phyloP scores from a whole-genome alignment of 2,329 filamentous ascomycete species.

The Sporothrix humicola region DNA sequence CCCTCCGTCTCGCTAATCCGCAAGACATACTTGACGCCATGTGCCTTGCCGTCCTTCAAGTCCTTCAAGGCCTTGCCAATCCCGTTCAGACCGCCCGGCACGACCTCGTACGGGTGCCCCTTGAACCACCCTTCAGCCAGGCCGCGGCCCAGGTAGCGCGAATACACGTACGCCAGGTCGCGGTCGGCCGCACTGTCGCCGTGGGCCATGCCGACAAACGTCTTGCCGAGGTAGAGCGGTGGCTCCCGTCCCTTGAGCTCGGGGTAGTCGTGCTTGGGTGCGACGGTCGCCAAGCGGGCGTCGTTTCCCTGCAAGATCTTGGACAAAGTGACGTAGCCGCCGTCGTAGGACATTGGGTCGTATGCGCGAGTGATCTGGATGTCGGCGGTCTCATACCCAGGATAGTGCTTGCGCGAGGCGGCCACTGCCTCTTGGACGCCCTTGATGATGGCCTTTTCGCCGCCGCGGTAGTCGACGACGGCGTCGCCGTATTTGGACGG shows the following conservation, averaged over 20 bases:
- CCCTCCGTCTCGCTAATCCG: conserved; percentile 46
- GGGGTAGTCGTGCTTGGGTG: conserved; percentile 39
- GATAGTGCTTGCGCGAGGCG: not conserved
- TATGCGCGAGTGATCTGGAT: conserved; percentile 50
- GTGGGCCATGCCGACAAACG: conserved; percentile 40
- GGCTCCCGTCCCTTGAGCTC: conserved; percentile 36
- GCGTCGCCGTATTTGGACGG: conserved; percentile 53
- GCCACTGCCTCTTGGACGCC: conserved; percentile 50
- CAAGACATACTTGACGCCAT: conserved; percentile 69
- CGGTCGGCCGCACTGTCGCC: conserved; percentile 33
- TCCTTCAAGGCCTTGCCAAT: conserved; percentile 59
- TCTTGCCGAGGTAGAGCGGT: conserved; percentile 38
- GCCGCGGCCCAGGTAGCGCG: conserved; percentile 48
- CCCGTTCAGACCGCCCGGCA: conserved; percentile 60
- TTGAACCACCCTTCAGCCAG: conserved; percentile 57
- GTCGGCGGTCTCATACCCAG: not conserved
- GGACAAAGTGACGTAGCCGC: conserved; percentile 48
- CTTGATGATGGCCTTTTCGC: conserved; percentile 52
- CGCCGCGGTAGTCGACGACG: conserved; percentile 60
- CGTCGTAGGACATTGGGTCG: conserved; percentile 58
- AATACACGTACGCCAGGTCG: conserved; percentile 49
- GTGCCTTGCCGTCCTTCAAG: conserved; percentile 65
- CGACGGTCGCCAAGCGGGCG: conserved; percentile 42
- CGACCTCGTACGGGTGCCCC: conserved; percentile 56
- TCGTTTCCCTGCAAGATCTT: conserved; percentile 46